Conservation (phyloP, 768 basidiomycete genomes). For the Amanita pallidorosea region DNA sequence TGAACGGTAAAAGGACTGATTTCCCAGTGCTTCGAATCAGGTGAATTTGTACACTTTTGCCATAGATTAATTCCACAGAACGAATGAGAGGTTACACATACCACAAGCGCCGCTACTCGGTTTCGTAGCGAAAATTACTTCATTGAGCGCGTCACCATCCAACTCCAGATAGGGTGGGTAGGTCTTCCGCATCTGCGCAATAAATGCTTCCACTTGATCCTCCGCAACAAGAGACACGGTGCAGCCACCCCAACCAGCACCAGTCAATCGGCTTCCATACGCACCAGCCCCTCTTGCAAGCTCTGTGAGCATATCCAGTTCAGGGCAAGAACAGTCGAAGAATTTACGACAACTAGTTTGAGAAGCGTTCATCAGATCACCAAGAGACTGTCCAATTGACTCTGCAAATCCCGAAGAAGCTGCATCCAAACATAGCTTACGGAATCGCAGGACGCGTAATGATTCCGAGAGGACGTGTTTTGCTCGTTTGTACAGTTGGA, state of each 20-base stretch:
- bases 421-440: slow-evolving; percentile 46
- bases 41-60: slow-evolving; percentile 1
- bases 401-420: slow-evolving; percentile 13
- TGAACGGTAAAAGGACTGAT: no score
- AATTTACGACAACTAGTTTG: slow-evolving; percentile 58
- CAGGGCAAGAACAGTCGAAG: slow-evolving; percentile 74
- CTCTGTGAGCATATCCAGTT: slow-evolving; percentile 58
- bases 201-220: slow-evolving; percentile 49
- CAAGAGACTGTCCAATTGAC: slow-evolving; percentile 31
- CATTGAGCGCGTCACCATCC: slow-evolving; percentile 43
- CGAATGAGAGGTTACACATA: slow-evolving; percentile 21
- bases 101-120: slow-evolving; percentile 79
- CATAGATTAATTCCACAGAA: neutral
- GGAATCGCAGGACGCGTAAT: slow-evolving; percentile 70
- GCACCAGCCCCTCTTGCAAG: slow-evolving; percentile 66
- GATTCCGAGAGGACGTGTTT: slow-evolving; percentile 79
- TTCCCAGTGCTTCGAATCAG: neutral
- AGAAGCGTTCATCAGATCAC: slow-evolving; percentile 68
- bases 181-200: slow-evolving; percentile 41
- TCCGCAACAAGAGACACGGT: slow-evolving; percentile 74
- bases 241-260: slow-evolving; percentile 92
- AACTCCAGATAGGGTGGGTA: slow-evolving; percentile 60
- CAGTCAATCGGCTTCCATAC: slow-evolving; percentile 76
- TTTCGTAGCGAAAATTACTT: slow-evolving; percentile 74
- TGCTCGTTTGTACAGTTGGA: slow-evolving; percentile 76